Evolutionary conservation across 192 early-diverging fungal species (phyloP).

Genomic region (Neocallimastix lanati): DNA sequence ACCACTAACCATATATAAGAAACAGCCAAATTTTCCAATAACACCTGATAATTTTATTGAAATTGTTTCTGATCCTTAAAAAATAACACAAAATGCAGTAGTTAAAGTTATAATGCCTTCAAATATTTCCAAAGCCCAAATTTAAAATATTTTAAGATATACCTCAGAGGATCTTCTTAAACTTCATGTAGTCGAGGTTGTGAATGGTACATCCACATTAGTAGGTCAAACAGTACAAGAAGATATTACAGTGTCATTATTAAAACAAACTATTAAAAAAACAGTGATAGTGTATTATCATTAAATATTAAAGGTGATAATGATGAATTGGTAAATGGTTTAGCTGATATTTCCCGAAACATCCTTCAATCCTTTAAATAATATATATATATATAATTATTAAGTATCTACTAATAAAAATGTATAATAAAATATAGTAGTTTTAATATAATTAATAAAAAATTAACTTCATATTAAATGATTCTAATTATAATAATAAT

Average conservation of each 20-base stretch:
- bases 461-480: too few relatives aligned
- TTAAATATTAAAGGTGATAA: neutral
- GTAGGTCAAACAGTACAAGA: neutral
- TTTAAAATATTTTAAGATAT: neutral
- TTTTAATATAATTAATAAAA: too few relatives aligned
- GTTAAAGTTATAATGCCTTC: neutral
- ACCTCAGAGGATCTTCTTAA: neutral
- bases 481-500: too few relatives aligned
- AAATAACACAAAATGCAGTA: neutral
- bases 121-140: neutral
- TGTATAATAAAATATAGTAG: too few relatives aligned
- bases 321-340: neutral
- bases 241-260: neutral
- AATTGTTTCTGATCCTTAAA: neutral
- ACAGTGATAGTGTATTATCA: neutral
- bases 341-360: neutral
- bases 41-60: neutral
- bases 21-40: neutral
- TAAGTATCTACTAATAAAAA: too few relatives aligned
- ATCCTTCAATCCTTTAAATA: neutral
- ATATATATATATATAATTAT: too few relatives aligned
- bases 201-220: neutral
- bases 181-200: neutral
- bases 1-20: neutral
- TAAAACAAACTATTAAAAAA: neutral